Conservation (phyloP, 2,329 filamentous ascomycete species). For the Sclerotinia nivalis region DNA sequence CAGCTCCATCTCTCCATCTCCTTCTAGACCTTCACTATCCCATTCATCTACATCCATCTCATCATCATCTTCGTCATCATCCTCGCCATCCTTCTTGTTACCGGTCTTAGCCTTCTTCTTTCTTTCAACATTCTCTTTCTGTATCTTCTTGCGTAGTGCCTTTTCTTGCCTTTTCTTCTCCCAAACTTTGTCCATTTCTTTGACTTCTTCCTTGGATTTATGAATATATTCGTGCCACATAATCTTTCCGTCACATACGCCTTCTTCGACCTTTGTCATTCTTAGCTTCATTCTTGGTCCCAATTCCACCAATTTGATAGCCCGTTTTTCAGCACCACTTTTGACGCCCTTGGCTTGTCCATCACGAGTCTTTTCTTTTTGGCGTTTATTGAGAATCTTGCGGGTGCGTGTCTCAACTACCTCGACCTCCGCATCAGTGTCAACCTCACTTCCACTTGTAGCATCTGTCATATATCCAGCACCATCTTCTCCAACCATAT, state of each 20-base stretch:
- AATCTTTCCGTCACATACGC: slow-evolving; percentile 81
- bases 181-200: slow-evolving; percentile 81
- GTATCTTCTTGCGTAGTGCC: slow-evolving; percentile 75
- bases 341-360: slow-evolving; percentile 46
- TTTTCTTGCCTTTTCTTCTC: slow-evolving; percentile 76
- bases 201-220: slow-evolving; percentile 77
- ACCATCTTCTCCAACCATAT: slow-evolving; percentile 79
- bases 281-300: slow-evolving; percentile 87
- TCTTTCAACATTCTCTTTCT: slow-evolving; percentile 86
- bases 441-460: slow-evolving; percentile 84
- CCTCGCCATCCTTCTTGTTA: slow-evolving; percentile 50
- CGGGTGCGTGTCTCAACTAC: slow-evolving; percentile 66
- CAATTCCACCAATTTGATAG: slow-evolving; percentile 88
- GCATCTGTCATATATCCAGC: slow-evolving; percentile 83
- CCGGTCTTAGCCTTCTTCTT: slow-evolving; percentile 65
- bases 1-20: slow-evolving; percentile 40
- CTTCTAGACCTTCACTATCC: slow-evolving; percentile 42
- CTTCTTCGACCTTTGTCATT: slow-evolving; percentile 95
- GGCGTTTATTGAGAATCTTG: slow-evolving; percentile 55
- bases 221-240: slow-evolving; percentile 97
- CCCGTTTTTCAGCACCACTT: slow-evolving; percentile 65
- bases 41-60: slow-evolving; percentile 50
- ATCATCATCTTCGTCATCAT: slow-evolving; percentile 54
- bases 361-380: slow-evolving; percentile 47
- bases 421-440: slow-evolving; percentile 95